phyloP scores from a whole-genome alignment of 306 rosid species.

The Spatholobus suberectus region DNA sequence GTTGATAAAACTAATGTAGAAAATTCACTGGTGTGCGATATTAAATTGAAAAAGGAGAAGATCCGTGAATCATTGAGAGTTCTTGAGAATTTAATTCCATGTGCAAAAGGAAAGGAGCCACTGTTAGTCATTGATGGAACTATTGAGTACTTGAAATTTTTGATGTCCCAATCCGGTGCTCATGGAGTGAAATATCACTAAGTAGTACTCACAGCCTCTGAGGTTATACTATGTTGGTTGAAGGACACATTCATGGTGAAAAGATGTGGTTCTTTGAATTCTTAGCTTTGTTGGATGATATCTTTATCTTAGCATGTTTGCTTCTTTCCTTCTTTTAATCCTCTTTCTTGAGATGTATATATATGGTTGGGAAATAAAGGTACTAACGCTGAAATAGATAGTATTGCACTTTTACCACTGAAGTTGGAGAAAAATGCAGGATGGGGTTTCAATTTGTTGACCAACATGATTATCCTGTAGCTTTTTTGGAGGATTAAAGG shows the following conservation, averaged over 20 bases:
- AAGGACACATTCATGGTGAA: constrained; percentile 36
- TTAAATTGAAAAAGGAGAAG: constrained; percentile 50
- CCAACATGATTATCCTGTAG: constrained; percentile 60
- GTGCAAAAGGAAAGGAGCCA: constrained; percentile 72
- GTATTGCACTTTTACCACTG: constrained; percentile 47
- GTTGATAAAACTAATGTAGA: constrained; percentile 35
- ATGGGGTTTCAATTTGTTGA: constrained; percentile 53
- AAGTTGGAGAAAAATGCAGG: constrained; percentile 38
- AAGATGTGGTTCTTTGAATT: constrained; percentile 40
- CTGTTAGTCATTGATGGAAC: constrained; percentile 62
- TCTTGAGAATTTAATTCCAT: constrained; percentile 70
- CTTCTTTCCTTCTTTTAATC: constrained; percentile 19
- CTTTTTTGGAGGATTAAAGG: constrained; percentile 59
- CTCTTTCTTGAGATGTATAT: constrained; percentile 47
- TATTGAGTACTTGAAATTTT: constrained; percentile 61
- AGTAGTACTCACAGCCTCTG: constrained; percentile 11
- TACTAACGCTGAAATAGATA: constrained; percentile 42
- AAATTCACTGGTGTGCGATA: constrained; percentile 34
- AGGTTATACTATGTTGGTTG: constrained; percentile 22
- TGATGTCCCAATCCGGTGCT: constrained; percentile 54
- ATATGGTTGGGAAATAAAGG: constrained; percentile 62
- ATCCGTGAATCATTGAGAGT: constrained; percentile 56
- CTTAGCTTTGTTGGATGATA: constrained; percentile 51
- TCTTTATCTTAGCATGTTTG: constrained; percentile 44
- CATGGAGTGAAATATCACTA: constrained; percentile 49